Evolutionary conservation across 169 alveolate species (phyloP).

Genomic region (Plasmodium berghei): DNA sequence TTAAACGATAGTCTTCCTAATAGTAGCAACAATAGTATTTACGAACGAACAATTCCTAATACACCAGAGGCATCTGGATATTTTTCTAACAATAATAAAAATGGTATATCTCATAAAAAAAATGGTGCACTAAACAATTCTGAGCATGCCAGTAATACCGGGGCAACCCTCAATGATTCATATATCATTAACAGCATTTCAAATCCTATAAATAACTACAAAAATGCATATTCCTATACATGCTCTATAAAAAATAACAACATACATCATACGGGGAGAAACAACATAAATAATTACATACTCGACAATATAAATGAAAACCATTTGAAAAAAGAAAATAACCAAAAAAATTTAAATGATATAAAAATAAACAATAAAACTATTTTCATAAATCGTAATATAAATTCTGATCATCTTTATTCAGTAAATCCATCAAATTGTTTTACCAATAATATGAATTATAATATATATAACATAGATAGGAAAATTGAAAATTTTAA

Average conservation of each 20-base stretch:
- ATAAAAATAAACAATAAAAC: not conserved
- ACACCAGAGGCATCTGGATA: not conserved
- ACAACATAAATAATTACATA: constrained; percentile 13
- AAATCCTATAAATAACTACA: not conserved
- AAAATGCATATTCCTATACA: not conserved
- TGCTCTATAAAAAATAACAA: constrained; percentile 5
- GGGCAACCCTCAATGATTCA: too few relatives aligned
- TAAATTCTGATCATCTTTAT: constrained; percentile 18
- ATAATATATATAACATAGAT: not conserved
- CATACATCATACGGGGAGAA: not conserved
- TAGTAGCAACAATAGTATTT: constrained; percentile 1
- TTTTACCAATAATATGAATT: constrained; percentile 16
- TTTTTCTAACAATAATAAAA: not conserved
- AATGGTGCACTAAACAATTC: not conserved
- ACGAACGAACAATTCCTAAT: not conserved
- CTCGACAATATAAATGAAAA: not conserved
- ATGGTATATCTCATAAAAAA: not conserved
- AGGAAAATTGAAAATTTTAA: constrained; percentile 9
- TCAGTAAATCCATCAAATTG: constrained; percentile 1
- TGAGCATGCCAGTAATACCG: not conserved
- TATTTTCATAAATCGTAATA: not conserved
- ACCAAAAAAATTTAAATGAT: not conserved
- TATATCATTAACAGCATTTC: not conserved
- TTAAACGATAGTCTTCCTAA: not conserved
- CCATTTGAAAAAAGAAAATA: not conserved